A percentile compares a stretch with the other conserved stretches of the same genome.
Evolutionary conservation across 148 eudicot species (phyloP).

Genomic region (Nyssa sinensis): DNA sequence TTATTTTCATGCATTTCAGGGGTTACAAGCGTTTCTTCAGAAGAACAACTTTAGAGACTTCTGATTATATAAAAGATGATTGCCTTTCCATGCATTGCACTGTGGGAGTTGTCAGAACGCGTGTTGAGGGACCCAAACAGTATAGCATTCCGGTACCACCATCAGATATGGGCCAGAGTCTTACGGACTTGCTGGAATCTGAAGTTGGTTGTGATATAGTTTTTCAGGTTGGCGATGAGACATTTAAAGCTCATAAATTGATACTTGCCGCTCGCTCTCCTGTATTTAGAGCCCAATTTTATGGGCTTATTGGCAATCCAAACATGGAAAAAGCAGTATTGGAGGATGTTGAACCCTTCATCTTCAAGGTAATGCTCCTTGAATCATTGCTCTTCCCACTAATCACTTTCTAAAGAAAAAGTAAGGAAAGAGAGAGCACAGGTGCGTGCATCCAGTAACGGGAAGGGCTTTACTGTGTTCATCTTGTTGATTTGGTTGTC

Average conservation of each 20-base stretch:
- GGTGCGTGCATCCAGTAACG: background rate
- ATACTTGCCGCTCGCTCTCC: slow-evolving; percentile 94
- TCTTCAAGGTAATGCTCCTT: slow-evolving; percentile 60
- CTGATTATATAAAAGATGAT: slow-evolving; percentile 70
- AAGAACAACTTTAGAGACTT: slow-evolving; percentile 57
- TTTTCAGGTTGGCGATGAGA: slow-evolving; percentile 76
- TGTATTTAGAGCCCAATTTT: slow-evolving; percentile 92
- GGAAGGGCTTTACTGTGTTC: background rate
- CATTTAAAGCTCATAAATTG: slow-evolving; percentile 82
- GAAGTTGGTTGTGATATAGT: slow-evolving; percentile 66
- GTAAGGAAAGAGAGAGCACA: background rate
- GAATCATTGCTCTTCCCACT: slow-evolving; percentile 4
- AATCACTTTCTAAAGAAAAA: background rate
- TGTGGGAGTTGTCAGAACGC: slow-evolving; percentile 84
- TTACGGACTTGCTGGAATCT: slow-evolving; percentile 56
- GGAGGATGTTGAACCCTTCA: slow-evolving; percentile 74
- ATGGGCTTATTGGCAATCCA: slow-evolving; percentile 73
- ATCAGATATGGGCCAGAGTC: slow-evolving; percentile 68
- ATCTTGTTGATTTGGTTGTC: background rate
- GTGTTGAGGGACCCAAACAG: slow-evolving; percentile 76
- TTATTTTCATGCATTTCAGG: slow-evolving; percentile 46
- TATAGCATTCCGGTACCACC: slow-evolving; percentile 54
- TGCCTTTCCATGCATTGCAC: slow-evolving; percentile 76
- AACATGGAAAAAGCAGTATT: slow-evolving; percentile 57
- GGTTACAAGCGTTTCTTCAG: slow-evolving; percentile 90